These are phyloP conservation scores for Candida arabinofermentans DNA, from an alignment of 805 yeast species.

Conservation along the genomic window DNA sequence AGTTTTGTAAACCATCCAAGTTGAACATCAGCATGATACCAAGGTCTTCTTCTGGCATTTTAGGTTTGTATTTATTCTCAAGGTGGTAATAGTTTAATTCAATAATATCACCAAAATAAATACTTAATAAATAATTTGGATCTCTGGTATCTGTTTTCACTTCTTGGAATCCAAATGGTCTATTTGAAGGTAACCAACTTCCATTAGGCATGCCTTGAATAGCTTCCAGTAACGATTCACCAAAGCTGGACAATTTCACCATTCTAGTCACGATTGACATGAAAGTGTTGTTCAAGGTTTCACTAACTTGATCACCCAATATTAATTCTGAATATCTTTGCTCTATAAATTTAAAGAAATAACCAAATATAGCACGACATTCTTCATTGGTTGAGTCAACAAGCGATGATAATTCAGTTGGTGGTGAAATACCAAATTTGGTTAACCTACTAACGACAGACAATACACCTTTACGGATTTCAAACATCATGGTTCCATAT, in stretches of 20 bases:
- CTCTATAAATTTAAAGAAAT: constrained; percentile 55
- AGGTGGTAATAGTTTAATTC: constrained; percentile 67
- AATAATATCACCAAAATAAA: constrained; percentile 71
- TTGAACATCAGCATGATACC: constrained; percentile 74
- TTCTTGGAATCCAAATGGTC: constrained; percentile 65
- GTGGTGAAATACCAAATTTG: constrained; percentile 12
- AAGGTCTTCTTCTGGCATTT: constrained; percentile 43
- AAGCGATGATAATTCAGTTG: constrained; percentile 10
- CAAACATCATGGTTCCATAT: constrained; percentile 54
- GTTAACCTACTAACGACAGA: constrained; percentile 12
- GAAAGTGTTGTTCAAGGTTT: constrained; percentile 36
- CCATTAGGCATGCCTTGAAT: constrained; percentile 55
- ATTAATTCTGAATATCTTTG: constrained; percentile 39
- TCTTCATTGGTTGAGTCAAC: constrained; percentile 2
- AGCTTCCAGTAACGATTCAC: constrained; percentile 45
- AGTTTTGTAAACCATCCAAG: constrained; percentile 68
- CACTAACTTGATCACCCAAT: constrained; percentile 52
- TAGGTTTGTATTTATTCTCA: constrained; percentile 51
- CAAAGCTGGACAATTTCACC: constrained; percentile 60
- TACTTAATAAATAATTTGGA: constrained; percentile 51
- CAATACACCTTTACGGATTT: constrained; percentile 33
- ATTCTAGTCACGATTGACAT: constrained; percentile 64
- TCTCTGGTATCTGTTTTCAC: constrained; percentile 43
- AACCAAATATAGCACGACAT: constrained; percentile 44
- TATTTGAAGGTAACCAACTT: constrained; percentile 66